Percentiles rank a stretch among this genome's conserved stretches.
These are phyloP conservation scores for Hypocrella siamensis DNA, from an alignment of 2,329 filamentous ascomycete species.

Conservation along the genomic window DNA sequence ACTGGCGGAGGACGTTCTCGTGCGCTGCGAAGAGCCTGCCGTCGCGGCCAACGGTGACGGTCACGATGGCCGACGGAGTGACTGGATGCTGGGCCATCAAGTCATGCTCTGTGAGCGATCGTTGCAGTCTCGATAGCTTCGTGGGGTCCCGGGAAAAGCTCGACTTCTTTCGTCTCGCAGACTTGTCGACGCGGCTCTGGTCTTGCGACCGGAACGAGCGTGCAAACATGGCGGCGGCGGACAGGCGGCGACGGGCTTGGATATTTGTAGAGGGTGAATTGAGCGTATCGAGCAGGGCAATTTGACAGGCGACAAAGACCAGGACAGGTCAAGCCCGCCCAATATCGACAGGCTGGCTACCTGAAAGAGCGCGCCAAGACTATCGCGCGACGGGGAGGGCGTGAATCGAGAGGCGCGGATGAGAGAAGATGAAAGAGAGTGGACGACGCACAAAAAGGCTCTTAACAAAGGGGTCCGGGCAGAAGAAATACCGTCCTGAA, in stretches of 20 bases:
- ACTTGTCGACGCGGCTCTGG: constrained; percentile 63
- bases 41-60: constrained; percentile 68
- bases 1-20: constrained; percentile 77
- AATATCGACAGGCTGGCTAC: no score
- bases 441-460: constrained; percentile 20
- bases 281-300: background rate
- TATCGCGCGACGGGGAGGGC: constrained; percentile 42
- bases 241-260: background rate
- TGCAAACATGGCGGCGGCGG: constrained; percentile 62
- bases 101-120: constrained; percentile 52
- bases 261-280: no score
- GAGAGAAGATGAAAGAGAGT: constrained; percentile 15
- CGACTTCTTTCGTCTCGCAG: constrained; percentile 59
- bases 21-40: constrained; percentile 88
- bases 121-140: constrained; percentile 74
- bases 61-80: constrained; percentile 59
- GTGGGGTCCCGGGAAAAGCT: constrained; percentile 49
- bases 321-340: no score
- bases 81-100: constrained; percentile 13
- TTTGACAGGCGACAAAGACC: background rate
- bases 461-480: constrained; percentile 40
- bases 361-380: constrained; percentile 15
- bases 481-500: constrained; percentile 25
- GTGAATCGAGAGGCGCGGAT: constrained; percentile 13
- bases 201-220: constrained; percentile 75